Percentiles rank a stretch among this genome's conserved stretches.
phyloP scores from a whole-genome alignment of 2,329 filamentous ascomycete species.

The Zarea fungicola region DNA sequence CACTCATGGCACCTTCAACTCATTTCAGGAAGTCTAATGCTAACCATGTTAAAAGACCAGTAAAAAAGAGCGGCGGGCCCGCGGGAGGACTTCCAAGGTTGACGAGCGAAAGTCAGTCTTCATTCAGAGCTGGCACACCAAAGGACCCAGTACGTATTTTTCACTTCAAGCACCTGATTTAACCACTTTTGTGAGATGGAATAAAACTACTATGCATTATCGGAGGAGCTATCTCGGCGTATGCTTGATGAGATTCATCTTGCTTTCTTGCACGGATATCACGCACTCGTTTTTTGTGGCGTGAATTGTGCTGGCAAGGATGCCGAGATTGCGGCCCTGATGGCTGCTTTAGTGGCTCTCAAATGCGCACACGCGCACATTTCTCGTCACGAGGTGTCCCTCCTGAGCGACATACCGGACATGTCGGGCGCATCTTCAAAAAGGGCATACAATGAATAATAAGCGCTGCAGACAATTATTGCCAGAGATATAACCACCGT shows the following conservation, averaged over 20 bases:
- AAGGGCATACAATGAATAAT: neutral
- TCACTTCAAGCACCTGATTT: neutral
- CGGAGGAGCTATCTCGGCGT: too few relatives aligned
- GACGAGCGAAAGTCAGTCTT: conserved; percentile 59
- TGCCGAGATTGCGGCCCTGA: neutral
- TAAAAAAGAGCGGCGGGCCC: conserved; percentile 66
- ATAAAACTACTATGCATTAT: neutral
- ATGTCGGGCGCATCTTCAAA: too few relatives aligned
- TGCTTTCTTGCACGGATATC: neutral
- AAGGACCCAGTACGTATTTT: conserved; percentile 47
- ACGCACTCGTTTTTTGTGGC: conserved; percentile 3
- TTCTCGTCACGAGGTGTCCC: too few relatives aligned
- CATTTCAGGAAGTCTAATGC: neutral
- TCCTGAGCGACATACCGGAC: too few relatives aligned
- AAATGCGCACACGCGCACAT: too few relatives aligned
- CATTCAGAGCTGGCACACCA: conserved; percentile 50
- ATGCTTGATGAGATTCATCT: too few relatives aligned
- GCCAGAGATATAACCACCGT: conserved; percentile 15
- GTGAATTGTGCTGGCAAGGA: neutral
- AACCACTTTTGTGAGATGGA: neutral
- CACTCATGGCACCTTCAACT: neutral
- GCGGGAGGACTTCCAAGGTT: conserved; percentile 63
- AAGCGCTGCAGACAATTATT: neutral
- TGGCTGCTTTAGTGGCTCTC: conserved; percentile 4
- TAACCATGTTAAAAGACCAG: conserved; percentile 40